These are phyloP conservation scores for Cercospora berteroae DNA, from an alignment of 2,329 filamentous ascomycete genomes.

Conservation along the genomic window DNA sequence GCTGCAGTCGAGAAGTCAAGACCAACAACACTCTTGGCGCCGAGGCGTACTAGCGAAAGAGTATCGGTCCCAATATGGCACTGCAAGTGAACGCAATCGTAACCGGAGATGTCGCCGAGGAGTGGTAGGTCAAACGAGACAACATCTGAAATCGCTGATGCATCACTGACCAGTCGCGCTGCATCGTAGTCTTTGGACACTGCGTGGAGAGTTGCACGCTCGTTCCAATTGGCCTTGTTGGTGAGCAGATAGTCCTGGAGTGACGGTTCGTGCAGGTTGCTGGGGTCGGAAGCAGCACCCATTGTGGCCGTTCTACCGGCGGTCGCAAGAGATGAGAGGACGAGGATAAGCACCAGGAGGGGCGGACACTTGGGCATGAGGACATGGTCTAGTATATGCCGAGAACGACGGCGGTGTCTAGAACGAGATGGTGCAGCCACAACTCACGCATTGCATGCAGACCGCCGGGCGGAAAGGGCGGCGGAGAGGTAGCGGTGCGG, in stretches of 20 bases:
- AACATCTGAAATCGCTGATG: slow-evolving; percentile 19
- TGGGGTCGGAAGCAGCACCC: neutral
- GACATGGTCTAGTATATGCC: neutral
- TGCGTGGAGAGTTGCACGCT: slow-evolving; percentile 26
- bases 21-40: slow-evolving; percentile 22
- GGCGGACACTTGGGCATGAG: neutral
- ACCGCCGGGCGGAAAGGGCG: neutral
- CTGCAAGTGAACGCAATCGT: slow-evolving; percentile 25
- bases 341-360: neutral
- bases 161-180: slow-evolving; percentile 10
- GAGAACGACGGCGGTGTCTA: neutral
- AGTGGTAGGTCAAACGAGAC: slow-evolving; percentile 25
- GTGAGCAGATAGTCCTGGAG: slow-evolving; percentile 6
- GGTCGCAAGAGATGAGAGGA: neutral
- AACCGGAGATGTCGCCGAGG: slow-evolving; percentile 12
- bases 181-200: slow-evolving; percentile 19
- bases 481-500: neutral
- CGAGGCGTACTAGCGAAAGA: slow-evolving; percentile 26
- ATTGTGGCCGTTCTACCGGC: neutral
- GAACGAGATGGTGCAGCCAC: neutral
- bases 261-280: neutral
- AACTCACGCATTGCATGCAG: neutral
- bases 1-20: slow-evolving; percentile 25
- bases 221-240: slow-evolving; percentile 29
- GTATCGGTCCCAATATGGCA: slow-evolving; percentile 30